Base-by-base conservation (phyloP, 2,329 filamentous ascomycete genomes). In the Paraphoma chrysanthemicola region DNA sequence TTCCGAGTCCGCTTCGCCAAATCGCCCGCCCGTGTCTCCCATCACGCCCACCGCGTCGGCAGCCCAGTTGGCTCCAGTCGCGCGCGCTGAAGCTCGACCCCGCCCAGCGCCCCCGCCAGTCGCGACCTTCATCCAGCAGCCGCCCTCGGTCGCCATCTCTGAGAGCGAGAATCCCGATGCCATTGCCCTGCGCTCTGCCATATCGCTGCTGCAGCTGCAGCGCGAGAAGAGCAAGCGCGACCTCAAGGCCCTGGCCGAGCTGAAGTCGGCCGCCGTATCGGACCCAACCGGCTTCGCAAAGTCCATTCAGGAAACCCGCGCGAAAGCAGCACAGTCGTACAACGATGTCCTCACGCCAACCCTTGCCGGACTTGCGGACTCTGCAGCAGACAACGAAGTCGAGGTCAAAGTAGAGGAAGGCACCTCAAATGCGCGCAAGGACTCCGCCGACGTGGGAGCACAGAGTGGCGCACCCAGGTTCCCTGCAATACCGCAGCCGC, bases 201-300 rank as follows among this genome's bases (percentile, higher is more conserved):
- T 97, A 57, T 90, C 91, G 8, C 88, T 97, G 49, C 82, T 98
- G 45, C 92, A 96, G 78, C 83, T 96, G 63, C 94, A 98, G 80
- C 88, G 88, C 62, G 87, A 89, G 70, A 90, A 90, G 73, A 92
- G 92, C 41, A 81, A 88, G 48, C 85, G 86, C 45, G 93, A 97
- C 77, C 88, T 97, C 49, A 84, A 86, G 64, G 80, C 85, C 0
- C 82, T 97, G 33, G 85, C 88, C 64, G 81, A 82, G 54, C 85
- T 91, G 68, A 94, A 93, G 75, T 80, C 85, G 16, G 86, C 86
- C 3, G 93, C 92, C 6, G 77, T 92, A 1, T 82, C 82, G 7
- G 83, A 94, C 60, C 92, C 93, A 0, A 82, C 88, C 45, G 86
- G 81, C 0, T 97, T 97, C 74, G 80, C 88, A 39, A 81, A 81